phyloP scores from a whole-genome alignment of 2,329 filamentous ascomycete genomes.

The Aspergillus fijiensis region DNA sequence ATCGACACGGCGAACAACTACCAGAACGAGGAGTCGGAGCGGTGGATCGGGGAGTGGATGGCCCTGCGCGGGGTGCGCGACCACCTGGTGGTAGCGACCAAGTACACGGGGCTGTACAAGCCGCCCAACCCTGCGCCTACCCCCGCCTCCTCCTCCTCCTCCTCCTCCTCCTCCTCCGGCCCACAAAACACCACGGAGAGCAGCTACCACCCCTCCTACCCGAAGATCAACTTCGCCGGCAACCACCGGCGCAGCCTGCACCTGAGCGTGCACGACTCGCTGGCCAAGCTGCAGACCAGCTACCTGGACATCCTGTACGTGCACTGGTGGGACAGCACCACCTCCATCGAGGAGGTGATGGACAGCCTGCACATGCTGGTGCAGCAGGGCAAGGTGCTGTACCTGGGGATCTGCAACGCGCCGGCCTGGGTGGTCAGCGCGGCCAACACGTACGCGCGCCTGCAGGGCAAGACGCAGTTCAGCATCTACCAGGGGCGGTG shows the following conservation, averaged over 20 bases:
- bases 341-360: conserved; percentile 41
- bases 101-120: conserved; percentile 50
- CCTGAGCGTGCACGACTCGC: conserved; percentile 44
- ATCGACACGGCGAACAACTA: conserved; percentile 70
- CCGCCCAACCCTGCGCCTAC: background rate
- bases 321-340: conserved; percentile 54
- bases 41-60: conserved; percentile 70
- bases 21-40: conserved; percentile 61
- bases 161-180: background rate
- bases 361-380: conserved; percentile 41
- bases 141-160: background rate
- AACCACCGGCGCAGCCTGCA: conserved; percentile 47
- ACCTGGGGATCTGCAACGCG: conserved; percentile 43
- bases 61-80: conserved; percentile 60
- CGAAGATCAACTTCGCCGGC: conserved; percentile 43
- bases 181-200: conserved; percentile 53
- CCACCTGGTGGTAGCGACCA: conserved; percentile 69
- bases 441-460: conserved; percentile 42
- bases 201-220: conserved; percentile 55
- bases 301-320: conserved; percentile 57
- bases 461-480: conserved; percentile 42
- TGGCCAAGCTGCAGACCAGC: conserved; percentile 52
- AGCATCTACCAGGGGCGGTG: conserved; percentile 42
- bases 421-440: conserved; percentile 44
- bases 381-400: conserved; percentile 42